A percentile compares a stretch with the other conserved stretches of the same genome.
These are phyloP conservation scores for Populus euphratica DNA, from an alignment of 345 rosid genomes.

Conservation along the genomic window DNA sequence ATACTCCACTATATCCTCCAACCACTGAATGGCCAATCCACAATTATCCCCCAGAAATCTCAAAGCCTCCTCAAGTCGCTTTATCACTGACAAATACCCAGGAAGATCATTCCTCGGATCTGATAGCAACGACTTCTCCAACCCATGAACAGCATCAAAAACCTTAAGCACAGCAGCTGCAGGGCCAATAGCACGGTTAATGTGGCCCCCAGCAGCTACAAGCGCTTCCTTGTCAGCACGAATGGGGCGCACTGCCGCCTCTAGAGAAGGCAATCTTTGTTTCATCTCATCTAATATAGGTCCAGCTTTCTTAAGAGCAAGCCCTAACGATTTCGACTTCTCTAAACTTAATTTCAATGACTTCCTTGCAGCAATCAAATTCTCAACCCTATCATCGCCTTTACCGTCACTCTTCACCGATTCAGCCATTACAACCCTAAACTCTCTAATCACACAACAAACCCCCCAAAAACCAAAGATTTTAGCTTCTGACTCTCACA, in stretches of 20 bases:
- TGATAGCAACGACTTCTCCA: constrained; percentile 80
- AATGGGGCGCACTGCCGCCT: constrained; percentile 86
- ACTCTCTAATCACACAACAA: constrained; percentile 18
- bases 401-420: constrained; percentile 15
- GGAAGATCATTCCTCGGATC: constrained; percentile 81
- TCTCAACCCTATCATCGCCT: constrained; percentile 29
- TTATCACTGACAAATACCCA: constrained; percentile 76
- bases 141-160: constrained; percentile 93
- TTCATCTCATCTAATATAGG: constrained; percentile 79
- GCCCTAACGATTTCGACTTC: constrained; percentile 64
- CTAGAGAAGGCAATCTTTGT: constrained; percentile 66
- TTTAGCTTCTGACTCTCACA: constrained; percentile 1
- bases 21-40: constrained; percentile 94
- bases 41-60: constrained; percentile 88
- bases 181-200: constrained; percentile 96
- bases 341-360: constrained; percentile 70
- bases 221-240: constrained; percentile 90
- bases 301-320: constrained; percentile 58
- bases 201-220: constrained; percentile 77
- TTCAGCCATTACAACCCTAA: constrained; percentile 43
- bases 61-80: constrained; percentile 88
- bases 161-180: constrained; percentile 99
- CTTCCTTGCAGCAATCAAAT: constrained; percentile 61
- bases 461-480: constrained; percentile 3
- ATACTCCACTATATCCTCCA: constrained; percentile 97